Base-by-base conservation (phyloP, 441 rosid genomes). In the Erodium trifolium region DNA sequence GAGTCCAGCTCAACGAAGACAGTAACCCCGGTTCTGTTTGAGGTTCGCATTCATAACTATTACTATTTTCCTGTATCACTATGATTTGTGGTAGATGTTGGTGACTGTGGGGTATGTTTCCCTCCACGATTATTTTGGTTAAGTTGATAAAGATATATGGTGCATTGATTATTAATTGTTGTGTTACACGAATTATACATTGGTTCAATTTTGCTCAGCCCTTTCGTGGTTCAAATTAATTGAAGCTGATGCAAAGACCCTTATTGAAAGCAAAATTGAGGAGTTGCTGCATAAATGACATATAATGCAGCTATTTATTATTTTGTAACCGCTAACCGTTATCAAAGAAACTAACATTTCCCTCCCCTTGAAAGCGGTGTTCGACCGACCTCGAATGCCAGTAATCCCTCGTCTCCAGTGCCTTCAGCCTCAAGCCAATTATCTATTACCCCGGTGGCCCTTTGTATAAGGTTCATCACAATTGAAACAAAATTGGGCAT, bases 1-100 rank as follows among this genome's bases (percentile, higher is more conserved):
- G 49, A 79, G 63, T 81, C 85, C 49, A 63, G 76, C 27, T 67
- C 67, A 18, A 81, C 89, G 73, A 86, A 77, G 81, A 91, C 93
- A 7, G 47, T 65, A 12, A 82, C 68, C 73, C 93, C 89, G 60
- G 81, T 88, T 67, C 80, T 73, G 73, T 87, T 85, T 72, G 79
- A 85, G 96, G 96, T 89, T 72, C 53, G 18, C 59, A 31, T 64
- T 10, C 18, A 35, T 31, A 47, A 31, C 16, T 45, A 8, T 19
- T 29, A 45, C 51, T 35, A 43, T 27, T 63, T 7, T 72, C 63
- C 17, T 41, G 2, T 47, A 41, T 41, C 49, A 9, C 51, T 39
- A 16, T 43, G 35, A 47, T 67, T 63, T 63, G 5, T 63, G 10
- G 4, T 63, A 13, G 39, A 29, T n/a, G 1, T 63, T 63, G 8